Conservation (phyloP, 805 yeast species). For the Ogataea allantospora region DNA sequence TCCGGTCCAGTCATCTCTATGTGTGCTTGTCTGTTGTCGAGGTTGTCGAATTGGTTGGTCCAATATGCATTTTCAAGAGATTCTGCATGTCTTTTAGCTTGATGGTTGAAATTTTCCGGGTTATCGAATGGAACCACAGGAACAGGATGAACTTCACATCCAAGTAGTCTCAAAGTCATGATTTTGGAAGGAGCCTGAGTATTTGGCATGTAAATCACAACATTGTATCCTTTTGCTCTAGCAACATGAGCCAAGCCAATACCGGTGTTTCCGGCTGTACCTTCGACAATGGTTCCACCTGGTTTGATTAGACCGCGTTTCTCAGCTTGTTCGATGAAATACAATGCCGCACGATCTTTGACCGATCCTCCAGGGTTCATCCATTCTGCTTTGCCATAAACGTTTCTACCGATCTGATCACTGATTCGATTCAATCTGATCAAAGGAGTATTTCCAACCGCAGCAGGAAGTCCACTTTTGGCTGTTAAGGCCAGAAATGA, state of each 20-base stretch:
- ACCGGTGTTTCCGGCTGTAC: constrained; percentile 96
- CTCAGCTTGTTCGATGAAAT: constrained; percentile 77
- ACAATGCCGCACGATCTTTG: constrained; percentile 86
- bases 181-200: constrained; percentile 82
- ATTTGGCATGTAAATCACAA: constrained; percentile 88
- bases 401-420: constrained; percentile 60
- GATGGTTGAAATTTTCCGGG: constrained; percentile 84
- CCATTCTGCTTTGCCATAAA: constrained; percentile 88
- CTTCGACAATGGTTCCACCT: constrained; percentile 89
- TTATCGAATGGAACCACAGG: constrained; percentile 82
- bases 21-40: constrained; percentile 86
- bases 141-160: constrained; percentile 86
- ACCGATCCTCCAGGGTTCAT: constrained; percentile 94
- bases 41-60: constrained; percentile 90
- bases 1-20: constrained; percentile 91
- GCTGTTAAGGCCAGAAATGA: constrained; percentile 67
- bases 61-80: constrained; percentile 74
- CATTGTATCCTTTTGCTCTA: constrained; percentile 77
- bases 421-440: constrained; percentile 58
- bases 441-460: constrained; percentile 93
- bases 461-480: constrained; percentile 68
- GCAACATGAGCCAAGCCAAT: constrained; percentile 84
- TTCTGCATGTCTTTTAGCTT: constrained; percentile 84
- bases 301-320: constrained; percentile 56
- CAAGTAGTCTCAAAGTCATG: constrained; percentile 68